Percentiles rank a stretch among this genome's conserved stretches.
phyloP scores from a whole-genome alignment of 2,329 filamentous ascomycete species.

The Thelonectria discophora region DNA sequence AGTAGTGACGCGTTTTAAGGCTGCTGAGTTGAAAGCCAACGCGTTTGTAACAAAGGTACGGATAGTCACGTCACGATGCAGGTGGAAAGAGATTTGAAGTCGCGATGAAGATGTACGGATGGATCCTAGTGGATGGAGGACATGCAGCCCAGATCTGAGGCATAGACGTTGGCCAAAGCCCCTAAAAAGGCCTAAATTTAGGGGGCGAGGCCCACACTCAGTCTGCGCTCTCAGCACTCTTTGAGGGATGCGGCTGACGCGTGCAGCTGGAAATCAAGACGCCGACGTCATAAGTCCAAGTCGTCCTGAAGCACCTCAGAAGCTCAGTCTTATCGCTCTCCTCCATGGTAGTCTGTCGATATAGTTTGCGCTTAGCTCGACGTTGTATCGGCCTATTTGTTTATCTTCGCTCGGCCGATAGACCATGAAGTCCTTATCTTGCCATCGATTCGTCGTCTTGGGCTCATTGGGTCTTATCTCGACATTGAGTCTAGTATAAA shows the following conservation, averaged over 20 bases:
- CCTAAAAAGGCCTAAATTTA: no score
- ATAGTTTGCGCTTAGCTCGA: constrained; percentile 4
- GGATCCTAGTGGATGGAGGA: no score
- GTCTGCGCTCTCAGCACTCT: neutral
- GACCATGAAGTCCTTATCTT: constrained; percentile 5
- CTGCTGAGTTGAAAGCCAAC: neutral
- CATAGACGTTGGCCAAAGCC: no score
- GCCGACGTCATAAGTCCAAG: no score
- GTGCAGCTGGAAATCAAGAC: no score
- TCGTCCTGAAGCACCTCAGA: neutral
- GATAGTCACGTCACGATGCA: no score
- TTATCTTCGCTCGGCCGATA: constrained; percentile 2
- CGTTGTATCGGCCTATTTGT: neutral
- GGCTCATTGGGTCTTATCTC: neutral
- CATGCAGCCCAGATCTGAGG: no score
- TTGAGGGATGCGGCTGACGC: neutral
- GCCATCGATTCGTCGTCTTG: neutral
- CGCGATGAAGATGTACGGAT: neutral
- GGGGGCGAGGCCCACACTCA: no score
- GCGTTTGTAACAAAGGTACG: neutral
- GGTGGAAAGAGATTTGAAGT: neutral
- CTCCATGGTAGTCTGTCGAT: neutral
- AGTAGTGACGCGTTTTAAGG: neutral
- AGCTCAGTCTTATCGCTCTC: neutral
- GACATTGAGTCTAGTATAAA: constrained; percentile 5